Base-by-base conservation (phyloP, 805 yeast species). In the Spathaspora gorwiae region DNA sequence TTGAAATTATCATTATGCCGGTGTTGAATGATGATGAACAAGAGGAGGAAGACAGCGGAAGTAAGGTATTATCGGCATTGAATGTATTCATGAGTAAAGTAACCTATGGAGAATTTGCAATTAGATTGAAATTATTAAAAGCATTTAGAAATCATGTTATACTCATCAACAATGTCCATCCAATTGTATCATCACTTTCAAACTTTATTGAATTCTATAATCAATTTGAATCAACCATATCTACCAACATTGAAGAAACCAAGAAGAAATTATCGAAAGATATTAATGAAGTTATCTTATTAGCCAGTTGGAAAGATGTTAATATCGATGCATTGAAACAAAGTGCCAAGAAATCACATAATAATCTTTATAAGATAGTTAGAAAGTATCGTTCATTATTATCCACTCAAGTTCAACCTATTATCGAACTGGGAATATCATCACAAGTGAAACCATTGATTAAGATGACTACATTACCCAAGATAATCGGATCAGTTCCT, bases 241-340 rank as follows among this genome's bases (percentile, higher is more conserved):
- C 61, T 1, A 76, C 74, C 0, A 61, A 66, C 9, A 57, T 90
- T 8, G 55, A 53, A 0, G 57, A 58, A 1, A 73, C 75, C 1
- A 81, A 75, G 60, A 79, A 76, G 54, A 62, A 65, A 2, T 66
- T 92, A 32, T 88, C 83, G 47, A 92, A 90, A 58, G 89, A 89
- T 41, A 78, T 94, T 9, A 75, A 81, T 32, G 99, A 94, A 47
- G 83, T 90, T 3, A 89, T 94, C 37, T 66, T 88, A 38, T 72
- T 94, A 12, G 97, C 99, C 1, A 87, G 96, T 56, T 95, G 98
- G 98, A 90, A 90, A 54, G 99, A 94, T 66, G 90, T 90, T 10
- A 95, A 94, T 57, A 80, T 90, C 37, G 95, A 87, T 58, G 96
- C 99, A 0, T 73, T 94, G 56, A 90, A 88, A 54, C 97, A 90